Conservation (phyloP, 2,329 filamentous ascomycete species). For the Clarireedia monteithiana region DNA sequence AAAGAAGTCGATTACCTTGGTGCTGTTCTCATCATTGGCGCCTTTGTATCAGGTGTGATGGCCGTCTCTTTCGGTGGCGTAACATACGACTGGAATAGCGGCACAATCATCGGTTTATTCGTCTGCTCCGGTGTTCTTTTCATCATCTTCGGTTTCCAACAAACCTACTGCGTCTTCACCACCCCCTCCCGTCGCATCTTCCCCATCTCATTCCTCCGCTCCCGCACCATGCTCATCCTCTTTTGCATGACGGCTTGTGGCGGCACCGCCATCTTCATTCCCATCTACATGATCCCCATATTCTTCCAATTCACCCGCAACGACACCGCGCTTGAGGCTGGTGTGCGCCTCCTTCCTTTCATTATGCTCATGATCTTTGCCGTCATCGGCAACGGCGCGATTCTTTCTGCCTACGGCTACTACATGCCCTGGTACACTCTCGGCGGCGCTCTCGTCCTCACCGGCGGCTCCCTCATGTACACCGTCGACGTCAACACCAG, state of each 20-base stretch:
- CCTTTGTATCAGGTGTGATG: slow-evolving; percentile 29
- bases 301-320: slow-evolving; percentile 44
- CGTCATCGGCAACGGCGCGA: slow-evolving; percentile 28
- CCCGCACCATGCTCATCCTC: slow-evolving; percentile 30
- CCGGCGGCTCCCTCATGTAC: slow-evolving; percentile 27
- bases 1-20: slow-evolving; percentile 25
- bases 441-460: slow-evolving; percentile 27
- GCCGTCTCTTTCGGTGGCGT: slow-evolving; percentile 30
- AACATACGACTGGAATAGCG: slow-evolving; percentile 25
- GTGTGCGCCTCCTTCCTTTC: slow-evolving; percentile 32
- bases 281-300: slow-evolving; percentile 38
- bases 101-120: slow-evolving; percentile 27
- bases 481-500: slow-evolving; percentile 26
- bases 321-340: slow-evolving; percentile 38
- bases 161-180: slow-evolving; percentile 27
- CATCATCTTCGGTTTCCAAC: slow-evolving; percentile 16
- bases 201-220: slow-evolving; percentile 30
- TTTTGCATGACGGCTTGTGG: slow-evolving; percentile 30
- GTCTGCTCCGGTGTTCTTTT: slow-evolving; percentile 37
- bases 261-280: slow-evolving; percentile 32
- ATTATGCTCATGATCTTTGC: slow-evolving; percentile 31
- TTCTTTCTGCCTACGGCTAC: slow-evolving; percentile 31
- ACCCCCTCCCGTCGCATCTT: slow-evolving; percentile 22
- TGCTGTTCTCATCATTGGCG: slow-evolving; percentile 27
- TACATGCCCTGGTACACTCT: slow-evolving; percentile 34